These are phyloP conservation scores for Fusarium oxysporum DNA, from an alignment of 2,329 filamentous ascomycete species.

Conservation along the genomic window DNA sequence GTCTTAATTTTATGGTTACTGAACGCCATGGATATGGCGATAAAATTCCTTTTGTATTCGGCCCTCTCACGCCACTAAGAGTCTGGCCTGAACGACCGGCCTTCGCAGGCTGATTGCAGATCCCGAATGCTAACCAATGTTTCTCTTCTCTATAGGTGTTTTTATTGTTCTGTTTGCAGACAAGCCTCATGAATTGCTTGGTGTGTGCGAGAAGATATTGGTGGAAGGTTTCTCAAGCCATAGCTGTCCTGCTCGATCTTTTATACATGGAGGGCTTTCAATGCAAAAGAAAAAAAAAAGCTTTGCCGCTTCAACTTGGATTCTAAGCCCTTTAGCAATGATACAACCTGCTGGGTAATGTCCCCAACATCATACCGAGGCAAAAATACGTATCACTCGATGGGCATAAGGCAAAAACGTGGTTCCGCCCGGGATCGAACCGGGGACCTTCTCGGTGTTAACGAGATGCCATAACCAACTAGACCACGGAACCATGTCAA, in stretches of 20 bases:
- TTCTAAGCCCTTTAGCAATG: fast-evolving
- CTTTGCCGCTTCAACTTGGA: neutral
- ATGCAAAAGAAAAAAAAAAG: neutral
- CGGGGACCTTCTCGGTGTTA: conserved; percentile 34
- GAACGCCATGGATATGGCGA: neutral
- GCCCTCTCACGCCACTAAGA: neutral
- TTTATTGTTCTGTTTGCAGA: neutral
- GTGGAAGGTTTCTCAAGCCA: neutral
- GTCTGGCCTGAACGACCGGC: neutral
- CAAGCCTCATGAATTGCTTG: neutral
- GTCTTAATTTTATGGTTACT: conserved; percentile 20
- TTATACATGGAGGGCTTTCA: fast-evolving
- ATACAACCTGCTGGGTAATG: fast-evolving
- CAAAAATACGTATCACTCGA: fast-evolving
- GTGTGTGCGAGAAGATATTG: neutral
- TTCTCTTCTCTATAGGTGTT: fast-evolving
- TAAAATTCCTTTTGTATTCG: neutral
- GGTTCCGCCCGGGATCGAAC: conserved; percentile 32
- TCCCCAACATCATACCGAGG: no score
- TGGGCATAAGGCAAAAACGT: neutral
- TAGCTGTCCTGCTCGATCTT: neutral
- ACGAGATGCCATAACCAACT: conserved; percentile 36
- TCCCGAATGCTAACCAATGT: neutral
- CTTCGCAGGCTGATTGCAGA: neutral
- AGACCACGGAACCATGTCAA: conserved; percentile 19